phyloP scores from a whole-genome alignment of 139 green algal species.

The Astrephomene gubernaculifera region DNA sequence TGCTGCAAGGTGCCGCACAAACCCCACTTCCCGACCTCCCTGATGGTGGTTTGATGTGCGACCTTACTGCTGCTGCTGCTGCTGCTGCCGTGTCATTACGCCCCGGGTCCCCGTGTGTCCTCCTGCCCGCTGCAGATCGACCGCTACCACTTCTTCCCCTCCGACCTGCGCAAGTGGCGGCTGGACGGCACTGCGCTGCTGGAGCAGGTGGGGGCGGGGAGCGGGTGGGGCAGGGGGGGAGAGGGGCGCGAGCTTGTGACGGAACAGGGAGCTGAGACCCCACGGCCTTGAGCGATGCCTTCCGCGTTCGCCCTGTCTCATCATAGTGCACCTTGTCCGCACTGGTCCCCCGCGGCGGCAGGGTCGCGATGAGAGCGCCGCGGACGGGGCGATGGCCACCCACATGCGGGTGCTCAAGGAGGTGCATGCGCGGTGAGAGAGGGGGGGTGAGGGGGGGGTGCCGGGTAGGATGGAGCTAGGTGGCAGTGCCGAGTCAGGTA shows the following conservation, averaged over 20 bases:
- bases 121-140: slow-evolving; percentile 61
- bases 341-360: neutral
- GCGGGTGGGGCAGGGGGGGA: neutral
- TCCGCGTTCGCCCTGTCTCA: neutral
- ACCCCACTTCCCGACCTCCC: too few relatives aligned
- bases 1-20: too few relatives aligned
- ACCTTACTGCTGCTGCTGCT: too few relatives aligned
- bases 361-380: slow-evolving; percentile 69
- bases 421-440: slow-evolving; percentile 70
- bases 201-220: slow-evolving; percentile 49
- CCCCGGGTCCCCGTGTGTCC: too few relatives aligned
- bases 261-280: neutral
- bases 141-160: slow-evolving; percentile 94
- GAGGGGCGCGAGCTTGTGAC: neutral
- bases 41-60: too few relatives aligned
- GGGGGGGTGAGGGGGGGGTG: neutral
- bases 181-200: slow-evolving; percentile 61
- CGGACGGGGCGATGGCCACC: slow-evolving; percentile 62
- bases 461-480: too few relatives aligned
- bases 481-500: too few relatives aligned
- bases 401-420: slow-evolving; percentile 63
- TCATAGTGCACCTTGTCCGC: neutral
- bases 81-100: too few relatives aligned
- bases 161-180: slow-evolving; percentile 52
- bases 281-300: neutral